These are phyloP conservation scores for Eimeria falciformis DNA, from an alignment of 169 alveolate genomes.

Conservation along the genomic window DNA sequence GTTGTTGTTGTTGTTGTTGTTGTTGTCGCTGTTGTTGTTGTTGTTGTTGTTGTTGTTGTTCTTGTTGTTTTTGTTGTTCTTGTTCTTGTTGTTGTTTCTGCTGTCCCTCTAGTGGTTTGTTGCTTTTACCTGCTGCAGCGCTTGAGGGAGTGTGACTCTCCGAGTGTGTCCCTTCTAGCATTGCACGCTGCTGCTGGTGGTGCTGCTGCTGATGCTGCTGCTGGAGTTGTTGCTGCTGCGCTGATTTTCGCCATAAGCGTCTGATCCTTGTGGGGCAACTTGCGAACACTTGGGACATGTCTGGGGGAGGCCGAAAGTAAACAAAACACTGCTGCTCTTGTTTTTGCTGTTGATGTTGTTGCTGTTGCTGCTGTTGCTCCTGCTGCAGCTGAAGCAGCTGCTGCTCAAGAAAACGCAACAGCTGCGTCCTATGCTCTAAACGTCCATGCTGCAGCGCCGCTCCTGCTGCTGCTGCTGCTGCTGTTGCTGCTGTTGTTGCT, in stretches of 20 bases:
- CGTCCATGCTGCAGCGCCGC: background rate
- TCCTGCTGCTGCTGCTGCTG: background rate
- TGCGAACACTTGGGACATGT: conserved; percentile 51
- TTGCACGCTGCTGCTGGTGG: conserved; percentile 43
- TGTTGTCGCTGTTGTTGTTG: background rate
- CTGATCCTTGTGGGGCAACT: conserved; percentile 63
- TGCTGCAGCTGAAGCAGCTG: conserved; percentile 39
- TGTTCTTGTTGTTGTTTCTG: too few species aligned
- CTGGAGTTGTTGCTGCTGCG: conserved; percentile 14
- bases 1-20: background rate
- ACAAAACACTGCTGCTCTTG: conserved; percentile 45
- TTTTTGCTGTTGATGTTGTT: background rate
- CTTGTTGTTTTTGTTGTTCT: too few species aligned
- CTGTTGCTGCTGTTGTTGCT: background rate
- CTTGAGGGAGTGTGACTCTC: too few species aligned
- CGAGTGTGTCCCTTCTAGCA: too few species aligned
- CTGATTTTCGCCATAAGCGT: conserved; percentile 21
- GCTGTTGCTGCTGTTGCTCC: conserved; percentile 22
- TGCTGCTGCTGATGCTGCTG: conserved; percentile 18
- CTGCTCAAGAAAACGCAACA: conserved; percentile 54
- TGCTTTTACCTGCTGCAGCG: too few species aligned
- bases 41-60: too few species aligned
- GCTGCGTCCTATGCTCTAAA: conserved; percentile 18
- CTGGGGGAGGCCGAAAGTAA: conserved; percentile 66
- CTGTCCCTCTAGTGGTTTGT: too few species aligned